Evolutionary conservation across 1,284 basidiomycete species (phyloP), one percentile per base, ranked within the genome.

Genomic region (Ustilago esculenta): DNA sequence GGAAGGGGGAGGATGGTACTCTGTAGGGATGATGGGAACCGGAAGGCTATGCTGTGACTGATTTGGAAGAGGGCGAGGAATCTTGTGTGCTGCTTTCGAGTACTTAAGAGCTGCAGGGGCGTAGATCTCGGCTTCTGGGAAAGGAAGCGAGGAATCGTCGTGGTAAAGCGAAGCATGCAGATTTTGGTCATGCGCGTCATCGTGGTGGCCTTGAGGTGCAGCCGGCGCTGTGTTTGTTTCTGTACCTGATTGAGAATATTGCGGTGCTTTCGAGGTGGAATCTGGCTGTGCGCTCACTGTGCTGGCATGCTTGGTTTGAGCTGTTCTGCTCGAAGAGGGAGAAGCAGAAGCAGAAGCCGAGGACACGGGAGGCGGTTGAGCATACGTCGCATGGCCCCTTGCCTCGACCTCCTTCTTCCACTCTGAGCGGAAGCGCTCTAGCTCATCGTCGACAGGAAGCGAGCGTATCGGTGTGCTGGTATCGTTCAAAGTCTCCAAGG

Each of bases 351-450:
- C 46, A 4, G 34, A 37, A 5, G 20, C 24, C 17, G 34, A n/a
- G 4, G 36, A n/a, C 1, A 41, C 21, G 15, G 37, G 14, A 20
- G 49, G 32, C 6, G 58, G 50, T n/a, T 52, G 47, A 49, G 49
- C 49, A 25, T 60, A 50, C 12, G 50, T 37, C 1, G 35, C 47
- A 40, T 56, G 58, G 20, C 48, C 57, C 36, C 60, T 49, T 3
- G 65, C 43, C 14, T 50, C 15, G 5, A 75, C 73, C 36, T 75
- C 73, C 35, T 56, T 55, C 36, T 61, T 61, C 73, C 73, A 75
- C 35, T 75, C 63, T 11, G 58, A 51, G 9, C 73, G 47, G 34
- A 75, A 75, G 0, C 50, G 45, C 23, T 69, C 73, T 12, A 75
- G 70, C 45, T 75, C 71, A 5, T 69, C 71, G 36, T 40, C 51